Base-by-base conservation (phyloP, 805 yeast genomes). In the Barnettozyma wickerhamii region DNA sequence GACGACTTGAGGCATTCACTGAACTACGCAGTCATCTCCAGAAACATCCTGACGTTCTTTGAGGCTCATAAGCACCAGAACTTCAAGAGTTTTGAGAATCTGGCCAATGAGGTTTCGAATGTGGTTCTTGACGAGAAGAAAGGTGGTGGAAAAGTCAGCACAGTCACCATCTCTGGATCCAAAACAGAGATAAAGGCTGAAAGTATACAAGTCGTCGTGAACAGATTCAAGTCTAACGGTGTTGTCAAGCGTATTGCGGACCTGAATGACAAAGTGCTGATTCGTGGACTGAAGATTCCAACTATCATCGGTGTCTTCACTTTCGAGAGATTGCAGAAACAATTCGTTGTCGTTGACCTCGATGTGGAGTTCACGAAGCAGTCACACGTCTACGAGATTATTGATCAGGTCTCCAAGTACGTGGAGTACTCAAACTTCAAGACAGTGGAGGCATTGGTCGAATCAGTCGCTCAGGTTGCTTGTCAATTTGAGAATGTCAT, bases 251-350 rank as follows among this genome's bases (percentile, higher is more conserved):
- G 43, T 23, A 45, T 48, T 12, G 49, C 40, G 9, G 30, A 33
- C 1, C 6, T 12, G 3, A 37, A 37, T 7, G 63, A 62, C 30
- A 19, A 30, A 3, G 53, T 74, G 2, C 40, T 52, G 9, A 75
- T 87, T 30, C 64, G 68, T 5, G 72, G 74, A 5, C 60, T 90
- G 28, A 69, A 71, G 36, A 62, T 87, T 14, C 69, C 81, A 37
- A 82, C 96, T 0, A 69, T 90, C n/a, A 84, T 93, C 50, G 99
- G 99, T 5, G 93, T 93, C 7, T 91, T 89, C 65, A 83, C 89
- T 2, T 86, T 89, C 63, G 99, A 93, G 59, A 70, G 99, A 43
- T 61, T 81, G 18, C 81, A 83, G 53, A 79, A 75, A 50, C 99
- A 93, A 63, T 79, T 79, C 34, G 86, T 93, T 7, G 62, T 69